These are phyloP conservation scores for Spongospora subterranea DNA, from an alignment of 208 protist genomes.

Conservation along the genomic window DNA sequence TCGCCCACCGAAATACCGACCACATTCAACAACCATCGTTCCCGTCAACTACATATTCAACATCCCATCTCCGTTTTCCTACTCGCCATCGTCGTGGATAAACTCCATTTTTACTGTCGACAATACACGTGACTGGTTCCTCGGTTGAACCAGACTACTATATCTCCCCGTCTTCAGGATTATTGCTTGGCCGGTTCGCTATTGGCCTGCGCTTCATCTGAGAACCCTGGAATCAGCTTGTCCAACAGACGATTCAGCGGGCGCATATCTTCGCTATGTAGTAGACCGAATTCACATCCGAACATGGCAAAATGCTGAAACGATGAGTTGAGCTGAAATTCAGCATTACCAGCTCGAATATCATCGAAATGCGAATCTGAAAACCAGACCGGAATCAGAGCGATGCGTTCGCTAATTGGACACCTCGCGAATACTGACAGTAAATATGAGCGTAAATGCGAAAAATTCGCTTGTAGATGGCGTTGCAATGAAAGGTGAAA, in stretches of 20 bases:
- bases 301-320: constrained; percentile 46
- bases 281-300: constrained; percentile 45
- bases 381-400: not conserved
- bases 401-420: not conserved
- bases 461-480: constrained; percentile 32
- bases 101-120: too few relatives aligned
- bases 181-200: too few relatives aligned
- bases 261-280: constrained; percentile 24
- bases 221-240: constrained; percentile 23
- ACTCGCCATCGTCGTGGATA: not conserved
- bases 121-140: too few relatives aligned
- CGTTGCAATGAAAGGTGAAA: not conserved
- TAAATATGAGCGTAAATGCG: constrained; percentile 48
- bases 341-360: not conserved
- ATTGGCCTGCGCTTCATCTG: too few relatives aligned
- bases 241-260: not conserved
- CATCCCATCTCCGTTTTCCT: not conserved
- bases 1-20: not conserved
- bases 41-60: not conserved
- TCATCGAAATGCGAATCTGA: constrained; percentile 48
- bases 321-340: constrained; percentile 41
- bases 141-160: too few relatives aligned
- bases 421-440: not conserved
- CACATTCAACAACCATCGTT: not conserved
- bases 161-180: too few relatives aligned